phyloP scores from a whole-genome alignment of 2,329 filamentous ascomycete genomes.

The Microsporum canis region DNA sequence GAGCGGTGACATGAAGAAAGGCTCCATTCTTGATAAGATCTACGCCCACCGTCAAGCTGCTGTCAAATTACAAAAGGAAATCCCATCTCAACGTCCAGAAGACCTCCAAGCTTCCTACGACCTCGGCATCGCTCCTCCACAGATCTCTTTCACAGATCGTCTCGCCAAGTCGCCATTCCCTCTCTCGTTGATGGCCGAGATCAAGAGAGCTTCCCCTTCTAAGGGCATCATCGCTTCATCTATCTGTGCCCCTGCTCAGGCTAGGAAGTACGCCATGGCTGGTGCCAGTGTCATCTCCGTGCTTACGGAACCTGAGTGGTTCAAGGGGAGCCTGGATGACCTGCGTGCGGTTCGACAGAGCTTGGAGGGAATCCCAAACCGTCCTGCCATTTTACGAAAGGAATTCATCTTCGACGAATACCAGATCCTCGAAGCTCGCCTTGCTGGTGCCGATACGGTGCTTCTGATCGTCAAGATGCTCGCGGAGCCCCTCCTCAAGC shows the following conservation, averaged over 20 bases:
- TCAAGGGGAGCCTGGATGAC: conserved; percentile 95
- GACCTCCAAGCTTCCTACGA: conserved; percentile 83
- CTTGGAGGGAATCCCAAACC: conserved; percentile 79
- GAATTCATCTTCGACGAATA: conserved; percentile 98
- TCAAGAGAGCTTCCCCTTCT: conserved; percentile 91
- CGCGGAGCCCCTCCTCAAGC: conserved; percentile 57
- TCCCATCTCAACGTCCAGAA: conserved; percentile 70
- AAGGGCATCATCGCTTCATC: conserved; percentile 88
- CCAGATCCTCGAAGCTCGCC: conserved; percentile 85
- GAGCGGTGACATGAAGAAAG: conserved; percentile 45
- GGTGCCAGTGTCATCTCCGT: conserved; percentile 96
- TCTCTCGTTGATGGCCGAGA: conserved; percentile 93
- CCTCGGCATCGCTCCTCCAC: conserved; percentile 71
- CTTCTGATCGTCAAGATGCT: conserved; percentile 98
- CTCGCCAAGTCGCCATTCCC: conserved; percentile 71
- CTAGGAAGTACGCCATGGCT: conserved; percentile 79
- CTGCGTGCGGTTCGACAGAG: conserved; percentile 76
- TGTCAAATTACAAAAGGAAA: conserved; percentile 67
- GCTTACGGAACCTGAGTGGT: conserved; percentile 97
- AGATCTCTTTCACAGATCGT: conserved; percentile 67
- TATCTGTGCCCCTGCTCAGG: conserved; percentile 79
- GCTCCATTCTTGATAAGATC: conserved; percentile 82
- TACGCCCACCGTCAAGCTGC: conserved; percentile 67
- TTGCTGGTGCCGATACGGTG: conserved; percentile 89
- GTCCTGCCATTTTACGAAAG: conserved; percentile 84